Percentiles rank a stretch among this genome's conserved stretches.
Evolutionary conservation across 192 early-diverging fungal species (phyloP).

Genomic region (Entrophospora sp.): DNA sequence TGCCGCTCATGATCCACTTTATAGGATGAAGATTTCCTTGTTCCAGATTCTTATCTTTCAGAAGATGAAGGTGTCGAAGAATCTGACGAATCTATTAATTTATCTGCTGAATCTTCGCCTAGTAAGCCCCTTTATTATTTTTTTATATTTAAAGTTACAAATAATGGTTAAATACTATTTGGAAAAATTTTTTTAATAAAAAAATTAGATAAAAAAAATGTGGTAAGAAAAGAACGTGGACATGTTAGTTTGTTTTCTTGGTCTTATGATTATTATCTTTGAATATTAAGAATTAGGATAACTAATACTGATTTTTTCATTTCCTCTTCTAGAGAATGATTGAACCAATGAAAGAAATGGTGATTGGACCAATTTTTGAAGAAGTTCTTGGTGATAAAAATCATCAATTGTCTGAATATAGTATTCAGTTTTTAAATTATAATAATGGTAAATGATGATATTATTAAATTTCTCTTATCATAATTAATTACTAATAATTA

Average conservation of each 20-base stretch:
- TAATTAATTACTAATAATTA: too few relatives aligned
- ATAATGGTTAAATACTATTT: too few relatives aligned
- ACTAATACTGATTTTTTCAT: not conserved
- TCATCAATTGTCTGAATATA: conserved; percentile 6
- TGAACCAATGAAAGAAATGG: conserved; percentile 16
- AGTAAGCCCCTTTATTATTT: too few relatives aligned
- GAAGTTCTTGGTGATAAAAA: conserved; percentile 22
- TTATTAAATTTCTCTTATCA: too few relatives aligned
- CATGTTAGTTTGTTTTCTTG: too few relatives aligned
- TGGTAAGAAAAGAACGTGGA: not conserved
- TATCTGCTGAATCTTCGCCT: not conserved
- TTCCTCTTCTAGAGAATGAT: not conserved
- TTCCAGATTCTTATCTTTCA: conserved; percentile 80
- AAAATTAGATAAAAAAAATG: not conserved
- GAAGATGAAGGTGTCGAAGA: conserved; percentile 54
- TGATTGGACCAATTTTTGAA: conserved; percentile 31
- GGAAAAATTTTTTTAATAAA: not conserved
- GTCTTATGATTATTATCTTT: not conserved
- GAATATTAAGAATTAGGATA: too few relatives aligned
- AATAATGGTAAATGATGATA: too few relatives aligned
- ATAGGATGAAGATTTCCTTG: conserved; percentile 64
- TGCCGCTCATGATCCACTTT: too few relatives aligned
- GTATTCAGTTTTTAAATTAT: not conserved
- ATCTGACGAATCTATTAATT: not conserved
- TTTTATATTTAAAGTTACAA: too few relatives aligned